These are phyloP conservation scores for Suillus fuscotomentosus DNA, from an alignment of 768 basidiomycete genomes.

Conservation along the genomic window DNA sequence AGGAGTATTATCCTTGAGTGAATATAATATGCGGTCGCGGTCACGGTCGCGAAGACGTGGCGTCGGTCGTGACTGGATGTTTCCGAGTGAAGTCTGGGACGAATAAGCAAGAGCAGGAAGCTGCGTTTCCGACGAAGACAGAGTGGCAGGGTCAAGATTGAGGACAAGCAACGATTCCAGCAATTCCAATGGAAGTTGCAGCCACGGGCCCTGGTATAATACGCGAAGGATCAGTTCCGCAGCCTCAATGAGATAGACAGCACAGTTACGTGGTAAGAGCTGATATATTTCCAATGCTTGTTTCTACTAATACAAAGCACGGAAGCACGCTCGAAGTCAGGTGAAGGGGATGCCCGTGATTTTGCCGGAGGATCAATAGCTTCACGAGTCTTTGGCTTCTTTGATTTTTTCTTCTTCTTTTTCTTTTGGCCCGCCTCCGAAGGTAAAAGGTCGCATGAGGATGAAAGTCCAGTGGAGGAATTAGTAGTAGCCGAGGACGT, in stretches of 20 bases:
- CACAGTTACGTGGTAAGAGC: conserved; percentile 79
- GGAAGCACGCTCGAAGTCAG: conserved; percentile 50
- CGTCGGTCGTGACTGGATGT: conserved; percentile 19
- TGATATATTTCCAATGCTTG: conserved; percentile 94
- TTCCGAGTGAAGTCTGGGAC: conserved; percentile 11
- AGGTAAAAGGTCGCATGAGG: conserved; percentile 11
- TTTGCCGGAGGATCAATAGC: conserved; percentile 25
- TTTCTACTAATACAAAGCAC: conserved; percentile 87
- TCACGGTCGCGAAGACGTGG: conserved; percentile 35
- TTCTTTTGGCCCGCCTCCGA: conserved; percentile 47
- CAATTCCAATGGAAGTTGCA: conserved; percentile 83
- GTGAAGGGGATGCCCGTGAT: conserved; percentile 30
- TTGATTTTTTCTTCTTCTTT: conserved; percentile 67
- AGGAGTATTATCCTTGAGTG: conserved; percentile 41
- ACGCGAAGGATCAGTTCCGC: background rate
- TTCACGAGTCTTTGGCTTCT: conserved; percentile 52
- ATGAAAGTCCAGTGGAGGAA: conserved; percentile 24
- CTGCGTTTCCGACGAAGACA: conserved; percentile 47
- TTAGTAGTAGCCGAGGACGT: conserved; percentile 19
- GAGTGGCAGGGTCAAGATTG: conserved; percentile 72
- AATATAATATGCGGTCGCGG: conserved; percentile 46
- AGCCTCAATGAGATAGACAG: background rate
- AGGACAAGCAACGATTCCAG: conserved; percentile 78
- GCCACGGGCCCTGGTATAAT: conserved; percentile 76
- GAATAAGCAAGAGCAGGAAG: conserved; percentile 27